Evolutionary conservation across 2,329 filamentous ascomycete genomes (phyloP), one percentile per base, ranked within the genome.

Genomic region (Clonostachys sp.): DNA sequence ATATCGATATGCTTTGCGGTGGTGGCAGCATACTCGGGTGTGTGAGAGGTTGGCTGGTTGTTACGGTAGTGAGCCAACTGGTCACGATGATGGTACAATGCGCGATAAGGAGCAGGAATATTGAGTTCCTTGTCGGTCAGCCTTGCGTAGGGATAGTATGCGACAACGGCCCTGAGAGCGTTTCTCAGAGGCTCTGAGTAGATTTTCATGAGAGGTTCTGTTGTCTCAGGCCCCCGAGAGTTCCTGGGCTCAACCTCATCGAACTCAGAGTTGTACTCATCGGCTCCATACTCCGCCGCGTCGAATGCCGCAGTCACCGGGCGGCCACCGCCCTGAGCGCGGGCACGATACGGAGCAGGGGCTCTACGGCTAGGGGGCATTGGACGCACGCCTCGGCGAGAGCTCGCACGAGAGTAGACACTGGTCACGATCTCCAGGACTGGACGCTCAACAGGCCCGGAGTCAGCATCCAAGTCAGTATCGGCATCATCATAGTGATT

Each of bases 81-180:
- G 4, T 59, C 54, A 12, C 64, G 64, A 52, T 77, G 70, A 49
- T 78, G 75, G 41, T 72, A 63, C 13, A 80, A 62, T n/a, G 74
- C 60, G 6, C 61, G 59, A 53, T 77, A 79, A 3, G 77, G 77
- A 5, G 68, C 66, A 16, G 62, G 61, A 51, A 78, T 63, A 24
- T 54, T 57, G 46, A 73, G 59, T n/a, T 48, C 57, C 7, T 66
- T 62, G 39, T 56, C 66, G 1, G 62, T 55, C 44, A 73, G 63
- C 40, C 60, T 61, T 48, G 67, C 61, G 38, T 64, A 61, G 5
- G 73, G 73, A 51, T 77, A 77, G 52, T 76, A 78, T 20, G 60
- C 62, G 7, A 79, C 65, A 6, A 77, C 67, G 12, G 74, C 72
- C 30, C 61, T 63, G 5, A 80, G 62, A 1, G 74, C 74, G 42